phyloP scores from a whole-genome alignment of 345 rosid genomes.

The Orychophragmus violaceus region DNA sequence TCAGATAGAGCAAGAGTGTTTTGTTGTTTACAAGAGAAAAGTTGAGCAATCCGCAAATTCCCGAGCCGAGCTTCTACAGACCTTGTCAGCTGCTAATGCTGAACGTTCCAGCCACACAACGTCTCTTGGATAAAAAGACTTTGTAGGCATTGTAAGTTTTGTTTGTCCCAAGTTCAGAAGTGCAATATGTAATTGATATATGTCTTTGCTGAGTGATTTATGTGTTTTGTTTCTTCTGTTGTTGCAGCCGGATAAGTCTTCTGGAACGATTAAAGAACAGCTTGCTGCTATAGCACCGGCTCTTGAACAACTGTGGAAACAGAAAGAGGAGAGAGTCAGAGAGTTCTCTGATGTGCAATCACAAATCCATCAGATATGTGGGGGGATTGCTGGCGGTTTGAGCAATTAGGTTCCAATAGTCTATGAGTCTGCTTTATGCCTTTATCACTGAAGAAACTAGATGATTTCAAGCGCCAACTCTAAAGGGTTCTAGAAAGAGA shows the following conservation, averaged over 20 bases:
- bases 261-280: slow-evolving; percentile 94
- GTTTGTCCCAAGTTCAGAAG: too few relatives aligned
- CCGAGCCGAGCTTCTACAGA: slow-evolving; percentile 80
- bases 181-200: too few relatives aligned
- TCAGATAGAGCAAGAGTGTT: too few relatives aligned
- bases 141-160: too few relatives aligned
- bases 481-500: slow-evolving; percentile 92
- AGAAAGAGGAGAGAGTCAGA: slow-evolving; percentile 85
- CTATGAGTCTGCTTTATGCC: slow-evolving; percentile 87
- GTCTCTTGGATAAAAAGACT: too few relatives aligned
- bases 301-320: slow-evolving; percentile 88
- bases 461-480: slow-evolving; percentile 74
- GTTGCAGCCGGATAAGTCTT: too few relatives aligned
- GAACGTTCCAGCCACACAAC: too few relatives aligned
- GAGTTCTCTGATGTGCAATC: slow-evolving; percentile 82
- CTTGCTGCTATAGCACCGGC: slow-evolving; percentile 90
- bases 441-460: slow-evolving; percentile 67
- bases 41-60: slow-evolving; percentile 82
- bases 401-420: slow-evolving; percentile 55
- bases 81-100: too few relatives aligned
- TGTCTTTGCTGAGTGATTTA: slow-evolving; percentile 4
- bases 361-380: slow-evolving; percentile 86
- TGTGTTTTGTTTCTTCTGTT: neutral
- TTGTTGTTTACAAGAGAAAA: slow-evolving; percentile 92
- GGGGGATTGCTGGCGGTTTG: slow-evolving; percentile 74